Conservation (phyloP, 176 grass and related monocot genomes). For the Avena insularis region DNA sequence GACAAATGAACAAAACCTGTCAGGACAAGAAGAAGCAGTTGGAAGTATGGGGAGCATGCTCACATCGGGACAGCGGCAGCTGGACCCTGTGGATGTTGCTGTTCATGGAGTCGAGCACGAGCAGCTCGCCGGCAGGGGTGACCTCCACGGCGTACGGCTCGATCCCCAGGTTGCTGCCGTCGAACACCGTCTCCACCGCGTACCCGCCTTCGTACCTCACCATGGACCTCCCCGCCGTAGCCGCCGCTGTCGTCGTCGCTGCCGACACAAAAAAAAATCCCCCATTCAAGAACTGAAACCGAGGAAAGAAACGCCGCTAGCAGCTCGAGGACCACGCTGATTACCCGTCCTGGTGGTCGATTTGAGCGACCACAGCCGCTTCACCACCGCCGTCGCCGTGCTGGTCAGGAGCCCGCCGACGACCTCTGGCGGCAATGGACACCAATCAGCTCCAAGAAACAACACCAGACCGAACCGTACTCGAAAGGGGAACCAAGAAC, state of each 20-base stretch:
- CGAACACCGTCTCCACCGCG: constrained; percentile 91
- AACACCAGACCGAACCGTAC: neutral
- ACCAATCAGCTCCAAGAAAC: constrained; percentile 5
- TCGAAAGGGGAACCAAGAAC: neutral
- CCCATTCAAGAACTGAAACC: constrained; percentile 31
- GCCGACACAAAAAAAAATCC: neutral
- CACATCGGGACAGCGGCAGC: constrained; percentile 83
- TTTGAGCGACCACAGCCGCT: constrained; percentile 88
- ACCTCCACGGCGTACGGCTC: constrained; percentile 85
- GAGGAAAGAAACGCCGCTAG: neutral
- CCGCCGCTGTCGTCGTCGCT: constrained; percentile 47
- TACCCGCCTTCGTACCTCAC: constrained; percentile 96
- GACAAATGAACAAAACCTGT: constrained; percentile 7
- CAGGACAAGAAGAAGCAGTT: constrained; percentile 28
- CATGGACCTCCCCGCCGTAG: constrained; percentile 57
- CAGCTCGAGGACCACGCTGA: neutral
- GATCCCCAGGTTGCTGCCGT: constrained; percentile 97
- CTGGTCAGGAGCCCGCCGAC: constrained; percentile 63
- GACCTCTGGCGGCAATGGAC: constrained; percentile 51
- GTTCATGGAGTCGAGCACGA: constrained; percentile 97
- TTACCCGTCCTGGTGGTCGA: constrained; percentile 79
- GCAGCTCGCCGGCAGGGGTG: constrained; percentile 78
- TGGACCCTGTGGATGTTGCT: constrained; percentile 92
- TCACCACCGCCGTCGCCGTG: constrained; percentile 67
- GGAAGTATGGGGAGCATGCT: constrained; percentile 34